phyloP scores from a whole-genome alignment of 1,139 yeast species.

The Yamadazyma diddensiae region DNA sequence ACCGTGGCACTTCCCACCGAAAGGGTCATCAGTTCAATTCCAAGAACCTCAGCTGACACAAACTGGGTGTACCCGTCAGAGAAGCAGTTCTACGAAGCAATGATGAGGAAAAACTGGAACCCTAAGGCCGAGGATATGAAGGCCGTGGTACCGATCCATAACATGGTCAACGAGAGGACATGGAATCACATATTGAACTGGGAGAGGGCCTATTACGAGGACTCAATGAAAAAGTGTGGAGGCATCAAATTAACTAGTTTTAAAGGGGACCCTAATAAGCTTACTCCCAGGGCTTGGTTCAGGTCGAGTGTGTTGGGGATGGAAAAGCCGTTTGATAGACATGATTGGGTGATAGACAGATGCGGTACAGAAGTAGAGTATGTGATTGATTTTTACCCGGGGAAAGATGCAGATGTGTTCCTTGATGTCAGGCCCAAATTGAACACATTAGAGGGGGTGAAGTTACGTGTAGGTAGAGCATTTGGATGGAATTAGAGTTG shows the following conservation, averaged over 20 bases:
- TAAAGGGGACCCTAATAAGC: slow-evolving; percentile 79
- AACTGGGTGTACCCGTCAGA: slow-evolving; percentile 97
- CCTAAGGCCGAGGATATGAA: slow-evolving; percentile 83
- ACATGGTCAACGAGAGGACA: slow-evolving; percentile 88
- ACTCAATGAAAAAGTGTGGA: slow-evolving; percentile 55
- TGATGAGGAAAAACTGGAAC: slow-evolving; percentile 86
- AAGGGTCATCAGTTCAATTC: slow-evolving; percentile 79
- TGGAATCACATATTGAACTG: slow-evolving; percentile 83
- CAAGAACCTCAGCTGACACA: slow-evolving; percentile 59
- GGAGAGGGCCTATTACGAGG: slow-evolving; percentile 67
- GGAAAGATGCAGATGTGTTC: slow-evolving; percentile 55
- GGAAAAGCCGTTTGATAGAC: slow-evolving; percentile 88
- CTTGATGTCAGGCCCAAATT: slow-evolving; percentile 91
- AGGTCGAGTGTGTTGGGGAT: slow-evolving; percentile 59
- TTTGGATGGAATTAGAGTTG: slow-evolving; percentile 36
- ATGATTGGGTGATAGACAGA: slow-evolving; percentile 90
- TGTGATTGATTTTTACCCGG: slow-evolving; percentile 89
- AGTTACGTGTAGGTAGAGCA: slow-evolving; percentile 59
- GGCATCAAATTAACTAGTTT: slow-evolving; percentile 83
- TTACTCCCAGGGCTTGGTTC: slow-evolving; percentile 88
- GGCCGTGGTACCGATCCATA: slow-evolving; percentile 90
- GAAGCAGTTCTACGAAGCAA: slow-evolving; percentile 91
- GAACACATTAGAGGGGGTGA: slow-evolving; percentile 75
- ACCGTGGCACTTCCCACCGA: slow-evolving; percentile 57
- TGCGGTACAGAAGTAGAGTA: slow-evolving; percentile 84